phyloP scores from a whole-genome alignment of 2,329 filamentous ascomycete species.

The Raffaelea deltoideospora region DNA sequence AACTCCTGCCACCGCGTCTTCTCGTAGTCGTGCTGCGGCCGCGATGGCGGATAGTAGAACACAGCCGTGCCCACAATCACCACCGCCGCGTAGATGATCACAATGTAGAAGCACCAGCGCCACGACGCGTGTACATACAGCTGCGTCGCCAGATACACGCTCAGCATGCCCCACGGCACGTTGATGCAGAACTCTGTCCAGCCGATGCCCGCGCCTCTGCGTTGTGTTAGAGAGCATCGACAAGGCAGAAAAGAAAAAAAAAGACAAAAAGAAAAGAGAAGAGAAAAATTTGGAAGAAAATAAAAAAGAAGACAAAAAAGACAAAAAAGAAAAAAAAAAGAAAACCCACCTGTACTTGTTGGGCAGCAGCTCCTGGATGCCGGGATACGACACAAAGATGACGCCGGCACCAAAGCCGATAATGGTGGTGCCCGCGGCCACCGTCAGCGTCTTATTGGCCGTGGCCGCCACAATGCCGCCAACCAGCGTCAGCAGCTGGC shows the following conservation, averaged over 20 bases:
- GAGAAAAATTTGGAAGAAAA: conserved; percentile 2
- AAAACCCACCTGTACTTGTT: conserved; percentile 17
- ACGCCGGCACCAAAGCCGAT: conserved; percentile 18
- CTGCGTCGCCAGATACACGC: conserved; percentile 13
- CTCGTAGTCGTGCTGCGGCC: conserved; percentile 14
- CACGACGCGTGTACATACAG: conserved; percentile 15
- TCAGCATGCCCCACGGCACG: conserved; percentile 11
- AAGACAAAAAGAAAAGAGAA: conserved; percentile 2
- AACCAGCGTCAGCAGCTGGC: conserved; percentile 7
- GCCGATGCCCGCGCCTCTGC: conserved; percentile 13
- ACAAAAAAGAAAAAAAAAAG: conserved; percentile 2
- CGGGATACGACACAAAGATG: conserved; percentile 18
- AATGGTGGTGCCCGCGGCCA: conserved; percentile 16
- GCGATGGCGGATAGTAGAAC: conserved; percentile 14
- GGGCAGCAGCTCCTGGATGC: conserved; percentile 18
- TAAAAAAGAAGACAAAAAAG: neutral
- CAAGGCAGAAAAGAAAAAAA: neutral
- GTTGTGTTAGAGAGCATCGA: conserved; percentile 1
- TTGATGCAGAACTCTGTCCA: conserved; percentile 17
- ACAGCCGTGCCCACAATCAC: conserved; percentile 12
- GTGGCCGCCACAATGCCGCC: conserved; percentile 14
- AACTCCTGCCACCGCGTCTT: conserved; percentile 16
- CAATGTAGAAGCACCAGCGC: conserved; percentile 15
- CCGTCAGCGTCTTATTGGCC: conserved; percentile 11
- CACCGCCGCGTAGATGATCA: conserved; percentile 13